Base-by-base conservation (phyloP, 2,329 filamentous ascomycete species). In the Fusarium sp. region DNA sequence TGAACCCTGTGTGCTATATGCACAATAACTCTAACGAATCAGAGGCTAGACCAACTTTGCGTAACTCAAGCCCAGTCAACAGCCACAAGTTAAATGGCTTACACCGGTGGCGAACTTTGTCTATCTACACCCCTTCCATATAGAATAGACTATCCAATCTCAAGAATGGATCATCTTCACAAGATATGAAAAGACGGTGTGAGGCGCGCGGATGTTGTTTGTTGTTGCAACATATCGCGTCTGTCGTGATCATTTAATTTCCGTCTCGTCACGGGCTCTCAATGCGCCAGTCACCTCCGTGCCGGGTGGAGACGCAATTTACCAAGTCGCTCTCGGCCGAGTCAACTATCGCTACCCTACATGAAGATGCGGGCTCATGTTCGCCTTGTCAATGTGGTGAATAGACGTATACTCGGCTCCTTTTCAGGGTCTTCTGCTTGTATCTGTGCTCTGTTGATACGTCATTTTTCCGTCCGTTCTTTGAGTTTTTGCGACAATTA, bases 111-210 rank as follows among this genome's bases (percentile, higher is more conserved):
- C 53, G 56, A 60, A 25, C 39, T 15, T 31, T 41, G 6, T 29
- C 29, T 22, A 7, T 27, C 15, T 18, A 58, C 52, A 38, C 59
- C 39, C 69, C 64, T 65, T 39, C 57, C 56, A 60, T 46, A 15
- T 25, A 27, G 27, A 27, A 27, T 27, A 14, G 3, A 49, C 22
- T 35, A 42, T 62, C 29, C 35, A 56, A 33, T 54, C 61, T 46
- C 49, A 25, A 65, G 17, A 42, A 20, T 33, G 18, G 46, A 45
- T 44, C 25, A 36, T 39, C 14, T 59, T 39, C 52, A 52, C 57
- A 62, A 68, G 20, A 44, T 58, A 54, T 71, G 70, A 73, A 73
- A 73, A 73, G 62, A 73, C 70, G 66, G 66, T 73, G 70, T 73
- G 42, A 53, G 39, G 41, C 33, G 27, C 42, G 56, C 36, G 42